Conservation (phyloP, 306 rosid genomes). For the Vigna angularis region DNA sequence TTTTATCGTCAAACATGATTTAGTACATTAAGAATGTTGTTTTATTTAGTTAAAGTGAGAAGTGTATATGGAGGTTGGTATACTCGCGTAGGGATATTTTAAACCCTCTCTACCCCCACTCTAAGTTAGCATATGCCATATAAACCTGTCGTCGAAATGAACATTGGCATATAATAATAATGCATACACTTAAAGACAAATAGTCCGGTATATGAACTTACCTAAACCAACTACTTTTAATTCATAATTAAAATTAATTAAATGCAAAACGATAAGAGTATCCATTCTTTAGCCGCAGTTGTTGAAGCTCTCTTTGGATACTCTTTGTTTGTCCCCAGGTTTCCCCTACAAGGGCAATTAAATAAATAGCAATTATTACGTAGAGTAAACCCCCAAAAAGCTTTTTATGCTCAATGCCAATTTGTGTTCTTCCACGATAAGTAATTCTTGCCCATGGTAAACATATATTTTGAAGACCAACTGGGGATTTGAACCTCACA, state of each 20-base stretch:
- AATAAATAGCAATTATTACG: conserved; percentile 26
- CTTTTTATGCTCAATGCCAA: conserved; percentile 35
- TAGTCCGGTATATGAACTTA: conserved; percentile 52
- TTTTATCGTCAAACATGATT: background rate
- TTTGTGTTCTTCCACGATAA: conserved; percentile 49
- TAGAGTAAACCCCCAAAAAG: conserved; percentile 16
- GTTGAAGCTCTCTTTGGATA: conserved; percentile 64
- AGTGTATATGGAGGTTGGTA: conserved; percentile 22
- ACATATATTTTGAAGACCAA: conserved; percentile 42
- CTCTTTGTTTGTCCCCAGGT: conserved; percentile 57
- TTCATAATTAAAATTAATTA: conserved; percentile 34
- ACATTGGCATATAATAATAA: conserved; percentile 36
- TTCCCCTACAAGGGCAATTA: conserved; percentile 30
- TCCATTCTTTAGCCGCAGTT: conserved; percentile 53
- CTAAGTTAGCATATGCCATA: conserved; percentile 17
- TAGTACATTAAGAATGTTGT: background rate
- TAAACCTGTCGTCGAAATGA: conserved; percentile 30
- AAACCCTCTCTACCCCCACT: conserved; percentile 14
- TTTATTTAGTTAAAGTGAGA: background rate
- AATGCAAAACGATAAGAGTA: conserved; percentile 36
- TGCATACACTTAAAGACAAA: conserved; percentile 54
- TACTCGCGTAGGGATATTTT: conserved; percentile 5
- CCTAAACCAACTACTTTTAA: conserved; percentile 71
- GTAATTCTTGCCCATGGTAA: conserved; percentile 37
- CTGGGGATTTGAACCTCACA: conserved; percentile 42